Conservation (phyloP, 129 eudicot genomes). For the Sambucus nigra region DNA sequence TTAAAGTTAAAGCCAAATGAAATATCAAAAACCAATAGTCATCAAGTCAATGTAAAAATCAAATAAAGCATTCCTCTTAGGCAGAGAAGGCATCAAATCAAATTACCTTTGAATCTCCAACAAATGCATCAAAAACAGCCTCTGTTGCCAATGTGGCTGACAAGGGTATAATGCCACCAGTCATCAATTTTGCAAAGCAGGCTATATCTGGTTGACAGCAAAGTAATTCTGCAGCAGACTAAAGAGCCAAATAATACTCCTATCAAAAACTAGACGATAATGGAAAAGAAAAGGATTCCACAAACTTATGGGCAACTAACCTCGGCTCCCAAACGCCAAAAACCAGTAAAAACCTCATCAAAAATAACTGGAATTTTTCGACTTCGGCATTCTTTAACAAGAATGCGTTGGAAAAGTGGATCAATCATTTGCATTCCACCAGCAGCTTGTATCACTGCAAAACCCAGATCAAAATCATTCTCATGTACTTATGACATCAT, state of each 20-base stretch:
- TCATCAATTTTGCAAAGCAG: slow-evolving; percentile 90
- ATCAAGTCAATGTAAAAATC: too few relatives aligned
- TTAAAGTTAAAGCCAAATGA: too few relatives aligned
- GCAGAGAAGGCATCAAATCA: neutral
- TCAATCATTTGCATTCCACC: slow-evolving; percentile 98
- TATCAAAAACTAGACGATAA: neutral
- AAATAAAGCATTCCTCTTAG: too few relatives aligned
- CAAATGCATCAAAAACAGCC: slow-evolving; percentile 62
- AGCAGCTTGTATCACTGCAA: slow-evolving; percentile 83
- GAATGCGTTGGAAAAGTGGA: slow-evolving; percentile 81
- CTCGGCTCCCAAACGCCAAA: slow-evolving; percentile 97
- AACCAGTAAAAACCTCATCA: slow-evolving; percentile 96
- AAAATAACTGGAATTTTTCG: slow-evolving; percentile 83
- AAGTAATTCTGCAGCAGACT: slow-evolving; percentile 94
- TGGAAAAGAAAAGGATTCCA: neutral
- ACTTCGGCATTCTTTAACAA: slow-evolving; percentile 63
- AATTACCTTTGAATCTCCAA: slow-evolving; percentile 87
- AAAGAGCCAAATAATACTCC: slow-evolving; percentile 10
- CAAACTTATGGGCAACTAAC: slow-evolving; percentile 22
- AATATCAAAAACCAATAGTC: too few relatives aligned
- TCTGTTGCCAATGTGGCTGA: slow-evolving; percentile 85
- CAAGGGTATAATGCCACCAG: slow-evolving; percentile 93
- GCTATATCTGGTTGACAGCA: slow-evolving; percentile 85
- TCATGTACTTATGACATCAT: neutral
- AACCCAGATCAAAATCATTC: neutral